phyloP scores from a whole-genome alignment of 2,329 filamentous ascomycete genomes.

The Epichloe sibirici region DNA sequence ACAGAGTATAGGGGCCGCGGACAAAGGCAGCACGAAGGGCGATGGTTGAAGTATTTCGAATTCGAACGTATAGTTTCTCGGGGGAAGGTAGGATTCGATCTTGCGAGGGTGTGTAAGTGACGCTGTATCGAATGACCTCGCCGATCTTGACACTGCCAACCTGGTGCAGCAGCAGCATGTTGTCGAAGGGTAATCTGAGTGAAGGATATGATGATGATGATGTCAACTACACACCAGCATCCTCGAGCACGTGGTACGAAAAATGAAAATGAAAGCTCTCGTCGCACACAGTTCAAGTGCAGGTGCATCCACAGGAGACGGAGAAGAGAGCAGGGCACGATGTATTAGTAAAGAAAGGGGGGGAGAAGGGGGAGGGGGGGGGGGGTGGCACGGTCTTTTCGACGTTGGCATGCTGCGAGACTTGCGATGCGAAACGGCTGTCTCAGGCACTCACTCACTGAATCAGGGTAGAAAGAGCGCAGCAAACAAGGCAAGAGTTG shows the following conservation, averaged over 20 bases:
- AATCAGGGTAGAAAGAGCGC: no score
- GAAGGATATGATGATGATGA: not conserved
- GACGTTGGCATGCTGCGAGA: not conserved
- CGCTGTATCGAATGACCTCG: slow-evolving; percentile 80
- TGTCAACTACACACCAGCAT: not conserved
- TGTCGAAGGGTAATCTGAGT: not conserved
- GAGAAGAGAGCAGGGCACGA: not conserved
- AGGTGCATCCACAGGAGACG: not conserved
- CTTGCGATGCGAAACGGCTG: not conserved
- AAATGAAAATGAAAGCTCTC: no score
- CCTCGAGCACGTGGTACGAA: not conserved
- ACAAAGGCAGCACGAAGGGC: slow-evolving; percentile 90
- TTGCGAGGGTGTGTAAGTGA: slow-evolving; percentile 81
- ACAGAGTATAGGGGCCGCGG: slow-evolving; percentile 87
- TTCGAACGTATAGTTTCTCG: slow-evolving; percentile 65
- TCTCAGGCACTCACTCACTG: no score
- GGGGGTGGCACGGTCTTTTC: not conserved
- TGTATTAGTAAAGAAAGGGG: not conserved
- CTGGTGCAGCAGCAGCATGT: slow-evolving; percentile 86
- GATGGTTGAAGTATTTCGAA: slow-evolving; percentile 85
- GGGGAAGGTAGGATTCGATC: slow-evolving; percentile 88
- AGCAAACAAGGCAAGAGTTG: no score
- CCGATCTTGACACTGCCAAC: slow-evolving; percentile 85
- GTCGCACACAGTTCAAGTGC: not conserved
- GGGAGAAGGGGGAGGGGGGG: not conserved